Percentiles rank a stretch among this genome's conserved stretches.
phyloP scores from a whole-genome alignment of 2,329 filamentous ascomycete genomes.

The Ophiostoma novo-ulmi region DNA sequence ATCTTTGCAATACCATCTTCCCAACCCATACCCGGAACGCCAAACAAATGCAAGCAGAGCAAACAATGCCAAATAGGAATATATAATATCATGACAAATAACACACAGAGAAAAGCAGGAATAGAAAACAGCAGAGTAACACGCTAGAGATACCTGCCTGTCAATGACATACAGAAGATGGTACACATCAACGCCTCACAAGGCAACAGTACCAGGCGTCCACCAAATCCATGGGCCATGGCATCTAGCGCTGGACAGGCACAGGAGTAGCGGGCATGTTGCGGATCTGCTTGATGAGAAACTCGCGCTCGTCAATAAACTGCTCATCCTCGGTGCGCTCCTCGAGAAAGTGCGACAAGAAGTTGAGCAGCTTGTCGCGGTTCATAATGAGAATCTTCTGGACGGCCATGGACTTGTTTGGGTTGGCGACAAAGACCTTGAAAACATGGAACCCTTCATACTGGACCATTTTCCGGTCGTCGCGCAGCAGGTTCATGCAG shows the following conservation, averaged over 20 bases:
- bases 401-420: conserved; percentile 93
- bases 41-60: conserved; percentile 21
- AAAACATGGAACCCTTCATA: conserved; percentile 99
- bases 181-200: background rate
- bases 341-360: conserved; percentile 86
- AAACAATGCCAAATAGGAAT: conserved; percentile 8
- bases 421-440: conserved; percentile 98
- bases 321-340: conserved; percentile 96
- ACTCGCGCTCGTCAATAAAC: conserved; percentile 96
- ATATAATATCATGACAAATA: conserved; percentile 1
- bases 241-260: conserved; percentile 40
- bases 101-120: background rate
- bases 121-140: background rate
- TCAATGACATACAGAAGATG: background rate
- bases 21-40: conserved; percentile 20
- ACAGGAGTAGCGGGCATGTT: conserved; percentile 57
- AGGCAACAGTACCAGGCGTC: conserved; percentile 8
- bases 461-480: conserved; percentile 98
- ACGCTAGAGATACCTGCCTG: background rate
- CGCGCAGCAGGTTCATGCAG: conserved; percentile 93
- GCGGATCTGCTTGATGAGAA: conserved; percentile 88
- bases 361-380: conserved; percentile 80
- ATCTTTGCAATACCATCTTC: background rate
- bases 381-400: conserved; percentile 97
- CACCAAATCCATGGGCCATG: conserved; percentile 13